Conservation (phyloP, 1,284 basidiomycete genomes). For the Malassezia caprae region DNA sequence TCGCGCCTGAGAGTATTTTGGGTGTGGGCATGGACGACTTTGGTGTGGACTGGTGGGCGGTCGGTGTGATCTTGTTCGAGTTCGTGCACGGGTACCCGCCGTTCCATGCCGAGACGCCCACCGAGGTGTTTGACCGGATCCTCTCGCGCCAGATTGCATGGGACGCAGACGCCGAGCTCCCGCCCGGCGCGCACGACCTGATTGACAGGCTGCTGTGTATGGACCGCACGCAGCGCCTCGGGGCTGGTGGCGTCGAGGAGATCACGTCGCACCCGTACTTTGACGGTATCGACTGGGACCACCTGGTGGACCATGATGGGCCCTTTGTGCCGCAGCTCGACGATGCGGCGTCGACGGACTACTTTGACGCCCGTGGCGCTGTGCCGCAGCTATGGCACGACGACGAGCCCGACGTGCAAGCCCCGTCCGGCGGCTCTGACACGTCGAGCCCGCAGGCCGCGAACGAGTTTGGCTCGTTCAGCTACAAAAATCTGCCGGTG, state of each 20-base stretch:
- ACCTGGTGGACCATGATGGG: slow-evolving; percentile 74
- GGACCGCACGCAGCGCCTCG: slow-evolving; percentile 70
- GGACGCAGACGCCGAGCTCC: slow-evolving; percentile 74
- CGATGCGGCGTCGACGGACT: slow-evolving; percentile 95
- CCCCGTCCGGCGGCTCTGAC: neutral
- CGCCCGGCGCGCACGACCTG: slow-evolving; percentile 76
- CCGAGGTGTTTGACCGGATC: slow-evolving; percentile 97
- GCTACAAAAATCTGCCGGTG: slow-evolving; percentile 92
- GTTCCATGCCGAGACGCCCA: slow-evolving; percentile 91
- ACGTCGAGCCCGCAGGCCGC: neutral
- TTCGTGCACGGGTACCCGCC: slow-evolving; percentile 94
- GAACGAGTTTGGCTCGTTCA: slow-evolving; percentile 91
- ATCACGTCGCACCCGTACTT: slow-evolving; percentile 90
- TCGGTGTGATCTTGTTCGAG: slow-evolving; percentile 96
- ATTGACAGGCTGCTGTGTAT: slow-evolving; percentile 78
- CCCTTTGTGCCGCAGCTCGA: slow-evolving; percentile 90
- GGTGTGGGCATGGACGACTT: slow-evolving; percentile 91
- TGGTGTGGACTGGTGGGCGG: slow-evolving; percentile 98
- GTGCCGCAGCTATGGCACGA: slow-evolving; percentile 60
- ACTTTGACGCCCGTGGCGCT: slow-evolving; percentile 92
- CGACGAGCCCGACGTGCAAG: slow-evolving; percentile 43
- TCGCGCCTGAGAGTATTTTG: slow-evolving; percentile 90
- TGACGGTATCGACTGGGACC: slow-evolving; percentile 80
- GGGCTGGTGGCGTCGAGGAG: slow-evolving; percentile 77
- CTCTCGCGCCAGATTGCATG: slow-evolving; percentile 89